phyloP scores from a whole-genome alignment of 108 stramenopile species.

The Nitzschia sp. region DNA sequence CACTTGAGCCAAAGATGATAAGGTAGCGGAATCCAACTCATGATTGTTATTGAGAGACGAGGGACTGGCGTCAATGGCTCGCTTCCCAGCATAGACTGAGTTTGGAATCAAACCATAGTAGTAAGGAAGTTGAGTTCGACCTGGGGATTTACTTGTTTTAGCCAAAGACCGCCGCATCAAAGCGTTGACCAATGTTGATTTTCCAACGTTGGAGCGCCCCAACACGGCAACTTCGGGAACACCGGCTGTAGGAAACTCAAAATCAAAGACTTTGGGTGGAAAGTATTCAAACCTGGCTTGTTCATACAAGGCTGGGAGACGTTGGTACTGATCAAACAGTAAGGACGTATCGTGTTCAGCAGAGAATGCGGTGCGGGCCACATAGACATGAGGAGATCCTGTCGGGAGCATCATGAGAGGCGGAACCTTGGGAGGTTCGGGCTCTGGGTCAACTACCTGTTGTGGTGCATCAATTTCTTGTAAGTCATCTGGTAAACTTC shows the following conservation, averaged over 20 bases:
- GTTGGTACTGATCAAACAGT: slow-evolving; percentile 5
- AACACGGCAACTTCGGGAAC: slow-evolving; percentile 88
- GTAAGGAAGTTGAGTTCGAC: slow-evolving; percentile 89
- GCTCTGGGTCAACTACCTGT: slow-evolving; percentile 1
- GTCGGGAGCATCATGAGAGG: slow-evolving; percentile 38
- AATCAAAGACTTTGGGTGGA: slow-evolving; percentile 44
- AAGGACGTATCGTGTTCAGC: not conserved
- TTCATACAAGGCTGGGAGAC: slow-evolving; percentile 38
- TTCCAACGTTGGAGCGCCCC: slow-evolving; percentile 94
- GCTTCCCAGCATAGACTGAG: not conserved
- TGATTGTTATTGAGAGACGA: not conserved
- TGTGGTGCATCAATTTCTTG: slow-evolving; percentile 1
- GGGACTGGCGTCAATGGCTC: not conserved
- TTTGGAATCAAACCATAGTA: slow-evolving; percentile 73
- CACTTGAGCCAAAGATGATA: not conserved
- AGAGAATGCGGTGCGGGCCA: slow-evolving; percentile 27
- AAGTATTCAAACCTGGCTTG: slow-evolving; percentile 54
- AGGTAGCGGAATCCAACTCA: not conserved
- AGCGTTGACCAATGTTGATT: slow-evolving; percentile 86
- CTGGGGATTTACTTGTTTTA: slow-evolving; percentile 78
- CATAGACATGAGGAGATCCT: slow-evolving; percentile 47
- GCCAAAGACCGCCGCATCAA: slow-evolving; percentile 70
- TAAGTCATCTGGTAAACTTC: too few relatives aligned
- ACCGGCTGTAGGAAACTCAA: slow-evolving; percentile 48
- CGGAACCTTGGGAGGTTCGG: slow-evolving; percentile 16